These are phyloP conservation scores for Dictyostelium purpureum DNA, from an alignment of 78 protist genomes.

Conservation along the genomic window DNA sequence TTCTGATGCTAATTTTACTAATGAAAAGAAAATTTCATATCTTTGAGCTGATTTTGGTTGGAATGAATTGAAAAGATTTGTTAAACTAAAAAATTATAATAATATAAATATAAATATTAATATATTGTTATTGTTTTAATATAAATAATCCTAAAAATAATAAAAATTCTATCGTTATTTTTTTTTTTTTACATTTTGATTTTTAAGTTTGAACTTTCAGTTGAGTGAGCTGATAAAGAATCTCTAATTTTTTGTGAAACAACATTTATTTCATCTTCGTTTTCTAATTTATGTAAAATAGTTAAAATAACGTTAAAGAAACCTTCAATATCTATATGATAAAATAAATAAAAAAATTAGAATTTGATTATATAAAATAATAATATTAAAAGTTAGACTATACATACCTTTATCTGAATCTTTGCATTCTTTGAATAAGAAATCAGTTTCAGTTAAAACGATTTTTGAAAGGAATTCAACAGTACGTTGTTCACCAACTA, in stretches of 20 bases:
- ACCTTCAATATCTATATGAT: slow-evolving; percentile 52
- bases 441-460: slow-evolving; percentile 50
- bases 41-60: slow-evolving; percentile 59
- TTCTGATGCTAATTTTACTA: slow-evolving; percentile 63
- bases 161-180: background rate
- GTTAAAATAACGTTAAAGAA: slow-evolving; percentile 71
- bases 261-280: slow-evolving; percentile 45
- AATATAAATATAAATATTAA: too few species aligned
- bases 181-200: slow-evolving; percentile 53
- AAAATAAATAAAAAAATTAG: background rate
- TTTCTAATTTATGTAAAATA: slow-evolving; percentile 66
- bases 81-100: slow-evolving; percentile 7
- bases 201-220: slow-evolving; percentile 51
- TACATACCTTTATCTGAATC: slow-evolving; percentile 66
- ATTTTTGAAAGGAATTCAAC: slow-evolving; percentile 55
- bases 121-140: background rate
- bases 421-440: slow-evolving; percentile 52
- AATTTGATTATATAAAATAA: background rate
- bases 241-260: slow-evolving; percentile 75
- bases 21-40: slow-evolving; percentile 43
- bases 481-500: slow-evolving; percentile 71
- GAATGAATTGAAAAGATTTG: slow-evolving; percentile 75
- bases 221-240: slow-evolving; percentile 33
- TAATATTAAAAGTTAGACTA: background rate
- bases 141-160: background rate